A percentile compares a stretch with the other conserved stretches of the same genome.
These are phyloP conservation scores for Lasiodiplodia sp. DNA, from an alignment of 2,329 filamentous ascomycete genomes.

Conservation along the genomic window DNA sequence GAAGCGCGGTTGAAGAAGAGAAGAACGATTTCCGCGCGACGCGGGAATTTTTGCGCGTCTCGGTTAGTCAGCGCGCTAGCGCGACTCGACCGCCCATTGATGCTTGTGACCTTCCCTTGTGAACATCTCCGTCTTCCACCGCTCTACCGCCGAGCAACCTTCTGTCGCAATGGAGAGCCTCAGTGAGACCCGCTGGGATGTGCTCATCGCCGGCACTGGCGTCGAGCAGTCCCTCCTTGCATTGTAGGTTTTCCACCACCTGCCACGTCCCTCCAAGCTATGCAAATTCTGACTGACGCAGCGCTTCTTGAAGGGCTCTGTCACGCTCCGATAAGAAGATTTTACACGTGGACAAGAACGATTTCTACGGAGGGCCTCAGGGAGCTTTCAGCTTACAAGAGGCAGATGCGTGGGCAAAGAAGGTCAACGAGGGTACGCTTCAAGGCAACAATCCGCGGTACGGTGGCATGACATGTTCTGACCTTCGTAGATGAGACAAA, in stretches of 20 bases:
- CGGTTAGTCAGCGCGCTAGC: conserved; percentile 42
- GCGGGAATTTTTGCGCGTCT: conserved; percentile 33
- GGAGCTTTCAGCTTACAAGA: conserved; percentile 87
- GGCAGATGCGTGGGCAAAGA: conserved; percentile 74
- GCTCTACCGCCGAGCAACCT: conserved; percentile 34
- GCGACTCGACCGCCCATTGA: conserved; percentile 7
- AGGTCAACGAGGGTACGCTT: conserved; percentile 44
- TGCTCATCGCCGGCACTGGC: conserved; percentile 61
- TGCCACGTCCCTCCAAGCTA: conserved; percentile 33
- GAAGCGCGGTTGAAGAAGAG: conserved; percentile 43
- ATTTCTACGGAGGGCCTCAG: conserved; percentile 86
- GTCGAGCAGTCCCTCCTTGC: conserved; percentile 61
- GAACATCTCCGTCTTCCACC: conserved; percentile 14
- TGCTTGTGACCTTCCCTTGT: conserved; percentile 33
- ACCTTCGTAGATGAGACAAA: conserved; percentile 11
- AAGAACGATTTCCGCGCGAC: conserved; percentile 31
- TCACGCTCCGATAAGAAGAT: conserved; percentile 92
- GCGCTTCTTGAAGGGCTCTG: conserved; percentile 73
- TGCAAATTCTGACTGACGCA: conserved; percentile 75
- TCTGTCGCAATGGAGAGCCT: conserved; percentile 56
- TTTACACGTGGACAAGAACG: conserved; percentile 85
- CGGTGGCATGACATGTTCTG: neutral
- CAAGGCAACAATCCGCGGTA: neutral
- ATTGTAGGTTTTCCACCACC: conserved; percentile 52
- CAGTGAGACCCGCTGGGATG: conserved; percentile 59